Base-by-base conservation (phyloP, 169 alveolate species). In the Plasmodium cynomolgi region DNA sequence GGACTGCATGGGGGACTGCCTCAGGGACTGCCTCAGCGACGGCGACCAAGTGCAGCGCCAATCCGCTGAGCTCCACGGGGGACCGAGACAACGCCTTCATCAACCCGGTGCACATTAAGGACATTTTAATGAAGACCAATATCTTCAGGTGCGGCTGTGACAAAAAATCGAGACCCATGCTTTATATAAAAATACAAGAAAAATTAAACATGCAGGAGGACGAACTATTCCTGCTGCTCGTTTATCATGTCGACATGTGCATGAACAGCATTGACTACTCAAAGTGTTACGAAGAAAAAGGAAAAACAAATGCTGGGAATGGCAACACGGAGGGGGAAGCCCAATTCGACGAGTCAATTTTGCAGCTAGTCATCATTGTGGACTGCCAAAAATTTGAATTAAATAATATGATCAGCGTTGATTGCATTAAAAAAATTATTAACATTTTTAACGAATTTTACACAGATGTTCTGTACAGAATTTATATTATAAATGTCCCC, bases 241-340 rank as follows among this genome's bases (percentile, higher is more conserved):
- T 86, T 17, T 86, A 86, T 86, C 93, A 86, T 23, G 93, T 86
- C 0, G 93, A 86, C n/a, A 86, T 86, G 93, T 86, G 93, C 68
- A 56, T 86, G 44, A 86, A 86, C 58, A 86, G 93, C 33, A n/a
- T 86, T 2, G 82, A 86, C 33, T 72, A 77, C 47, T 77, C 54
- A 56, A 75, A 71, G 20, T 86, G 82, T 37, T 86, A 77, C 44
- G 54, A 73, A 31, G 47, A 23, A 33, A 37, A 74, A 3, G 44
- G 33, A 3, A 33, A n/a, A 6, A 23, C 73, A 29, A 29, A 72
- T 26, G 23, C 2, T 73, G 41, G 20, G 9, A 74, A 50, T 41
- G 79, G n/a, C 3, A 23, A 13, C 4, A 41, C 11, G 20, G 13
- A 72, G 7, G 33, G 31, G 20, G 11, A 6, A 68, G 13, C 39